phyloP scores from a whole-genome alignment of 2,329 filamentous ascomycete genomes.

The Sclerotinia borealis region DNA sequence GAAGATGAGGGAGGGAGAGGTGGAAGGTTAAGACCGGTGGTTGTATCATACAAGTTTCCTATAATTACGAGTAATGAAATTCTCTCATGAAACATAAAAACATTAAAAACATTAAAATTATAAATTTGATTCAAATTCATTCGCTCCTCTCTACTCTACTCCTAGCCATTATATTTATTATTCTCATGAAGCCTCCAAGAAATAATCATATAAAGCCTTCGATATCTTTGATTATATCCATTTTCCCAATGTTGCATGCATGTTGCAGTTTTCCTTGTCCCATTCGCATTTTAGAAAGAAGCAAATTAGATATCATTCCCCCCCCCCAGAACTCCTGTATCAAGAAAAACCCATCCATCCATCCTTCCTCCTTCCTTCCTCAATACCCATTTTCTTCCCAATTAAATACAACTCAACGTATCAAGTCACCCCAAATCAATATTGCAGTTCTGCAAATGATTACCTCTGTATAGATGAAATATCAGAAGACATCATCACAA shows the following conservation, averaged over 20 bases:
- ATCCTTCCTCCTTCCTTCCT: not conserved
- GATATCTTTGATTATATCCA: not conserved
- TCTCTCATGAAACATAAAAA: no score
- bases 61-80: no score
- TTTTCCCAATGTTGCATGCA: not conserved
- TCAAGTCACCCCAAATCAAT: not conserved
- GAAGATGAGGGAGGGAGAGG: no score
- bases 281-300: not conserved
- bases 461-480: not conserved
- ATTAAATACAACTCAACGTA: not conserved
- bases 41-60: no score
- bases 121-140: not conserved
- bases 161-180: no score
- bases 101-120: no score
- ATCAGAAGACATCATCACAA: not conserved
- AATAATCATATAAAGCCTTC: not conserved
- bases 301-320: not conserved
- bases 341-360: not conserved
- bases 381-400: not conserved
- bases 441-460: not conserved
- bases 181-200: not conserved
- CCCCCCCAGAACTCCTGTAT: not conserved
- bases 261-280: not conserved
- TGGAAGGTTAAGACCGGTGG: no score
- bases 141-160: not conserved